These are phyloP conservation scores for Daldinia eschscholtzii DNA, from an alignment of 2,329 filamentous ascomycete genomes.

Conservation along the genomic window DNA sequence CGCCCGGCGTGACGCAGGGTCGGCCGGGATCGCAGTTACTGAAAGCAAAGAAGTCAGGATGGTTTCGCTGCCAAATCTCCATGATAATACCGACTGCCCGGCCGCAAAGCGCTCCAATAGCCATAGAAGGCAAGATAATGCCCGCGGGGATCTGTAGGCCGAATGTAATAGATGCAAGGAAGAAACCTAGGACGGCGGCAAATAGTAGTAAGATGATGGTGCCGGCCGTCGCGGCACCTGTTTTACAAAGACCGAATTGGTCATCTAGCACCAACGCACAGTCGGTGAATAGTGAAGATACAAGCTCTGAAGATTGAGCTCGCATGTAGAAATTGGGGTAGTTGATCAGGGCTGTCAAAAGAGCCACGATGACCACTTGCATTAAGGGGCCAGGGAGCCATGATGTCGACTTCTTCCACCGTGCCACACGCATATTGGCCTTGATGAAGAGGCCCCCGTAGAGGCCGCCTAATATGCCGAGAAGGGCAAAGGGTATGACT, in stretches of 20 bases:
- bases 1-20: constrained; percentile 91
- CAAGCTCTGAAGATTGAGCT: constrained; percentile 89
- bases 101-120: constrained; percentile 90
- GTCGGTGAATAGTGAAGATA: constrained; percentile 92
- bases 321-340: constrained; percentile 98
- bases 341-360: constrained; percentile 89
- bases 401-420: constrained; percentile 77
- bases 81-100: constrained; percentile 90
- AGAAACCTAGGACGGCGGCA: constrained; percentile 85
- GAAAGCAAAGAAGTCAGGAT: constrained; percentile 84
- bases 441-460: constrained; percentile 97
- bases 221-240: constrained; percentile 82
- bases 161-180: constrained; percentile 89
- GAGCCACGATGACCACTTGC: constrained; percentile 83
- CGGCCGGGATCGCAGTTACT: constrained; percentile 84
- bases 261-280: constrained; percentile 87
- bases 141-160: constrained; percentile 94
- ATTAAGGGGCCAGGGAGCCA: constrained; percentile 79
- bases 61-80: constrained; percentile 85
- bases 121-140: constrained; percentile 95
- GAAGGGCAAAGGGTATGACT: constrained; percentile 84
- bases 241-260: constrained; percentile 90
- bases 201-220: constrained; percentile 87
- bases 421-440: constrained; percentile 87
- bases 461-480: constrained; percentile 91